Base-by-base conservation (phyloP, 352 stramenopile species). In the Phytophthora constricta region DNA sequence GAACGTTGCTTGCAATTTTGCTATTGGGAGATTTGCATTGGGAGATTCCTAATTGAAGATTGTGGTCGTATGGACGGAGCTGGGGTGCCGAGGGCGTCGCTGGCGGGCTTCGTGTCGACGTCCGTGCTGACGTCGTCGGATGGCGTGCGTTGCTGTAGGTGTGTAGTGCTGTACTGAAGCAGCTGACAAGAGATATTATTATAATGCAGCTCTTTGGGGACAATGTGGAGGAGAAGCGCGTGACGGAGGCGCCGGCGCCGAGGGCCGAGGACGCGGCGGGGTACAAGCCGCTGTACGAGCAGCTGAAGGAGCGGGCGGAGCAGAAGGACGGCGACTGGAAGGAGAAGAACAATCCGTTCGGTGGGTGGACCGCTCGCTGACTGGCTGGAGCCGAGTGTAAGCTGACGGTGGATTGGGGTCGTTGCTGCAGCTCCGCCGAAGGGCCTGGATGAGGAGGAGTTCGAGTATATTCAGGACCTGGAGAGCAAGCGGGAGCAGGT, bases 291-390 rank as follows among this genome's bases (percentile, higher is more conserved):
- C 70, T 96, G 31, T 95, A 92, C 51, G 88, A 96, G 37, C 86
- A 87, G 2, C 72, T 96, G 13, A 83, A 95, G 64, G 86, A 95
- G 49, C 80, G 81, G 41, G 85, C 82, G 22, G 83, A 94, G 26
- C 58, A 89, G 56, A 93, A 94, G 22, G 86, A 96, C 45, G 85
- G 79, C 28, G 88, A 95, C n/a, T 96, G 88, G 88, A 93, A 93
- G 62, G 83, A 94, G 62, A 95, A 96, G 70, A 87, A 96, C 66
- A 96, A 96, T 46, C 86, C 88, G 19, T 96, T 95, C 58, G 88
- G 88, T 95, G 48, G 17, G 68, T 63, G 14, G 1, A 3, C 20
- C 22, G 28, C 41, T 10, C 2, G 19, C 5, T 4, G 41, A 47
- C 4, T 31, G 20, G 19, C 31, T 46, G 9, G 2, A 46, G 48